Percentiles rank a stretch among this genome's conserved stretches.
Evolutionary conservation across 1,284 basidiomycete species (phyloP).

Genomic region (Puccinia triticina): DNA sequence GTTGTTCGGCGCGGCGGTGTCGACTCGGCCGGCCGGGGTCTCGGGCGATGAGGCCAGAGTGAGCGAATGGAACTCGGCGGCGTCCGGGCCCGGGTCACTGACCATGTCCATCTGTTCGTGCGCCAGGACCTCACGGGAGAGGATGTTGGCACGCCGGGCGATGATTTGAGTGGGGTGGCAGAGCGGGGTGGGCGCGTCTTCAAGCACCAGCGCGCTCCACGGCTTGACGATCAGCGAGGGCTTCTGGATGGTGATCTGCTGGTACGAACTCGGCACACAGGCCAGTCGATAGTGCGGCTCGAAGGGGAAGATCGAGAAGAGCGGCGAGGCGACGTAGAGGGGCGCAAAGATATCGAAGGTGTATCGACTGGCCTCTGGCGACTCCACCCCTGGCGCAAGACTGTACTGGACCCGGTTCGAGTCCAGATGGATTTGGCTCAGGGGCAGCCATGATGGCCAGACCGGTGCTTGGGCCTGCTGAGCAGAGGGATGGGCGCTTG

Average conservation of each 20-base stretch:
- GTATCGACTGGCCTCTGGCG: background rate
- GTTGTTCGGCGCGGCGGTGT: background rate
- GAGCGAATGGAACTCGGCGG: slow-evolving; percentile 9
- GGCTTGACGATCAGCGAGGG: slow-evolving; percentile 1
- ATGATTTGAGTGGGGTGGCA: background rate
- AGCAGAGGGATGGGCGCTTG: background rate
- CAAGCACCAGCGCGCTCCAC: background rate
- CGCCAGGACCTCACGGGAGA: background rate
- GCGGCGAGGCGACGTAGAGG: slow-evolving; percentile 13
- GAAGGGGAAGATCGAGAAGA: slow-evolving; percentile 24
- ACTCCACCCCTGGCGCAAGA: slow-evolving; percentile 9
- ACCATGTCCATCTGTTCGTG: background rate
- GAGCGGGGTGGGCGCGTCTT: background rate
- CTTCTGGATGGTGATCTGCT: slow-evolving; percentile 13
- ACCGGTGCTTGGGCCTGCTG: background rate
- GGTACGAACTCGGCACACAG: background rate
- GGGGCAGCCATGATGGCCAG: slow-evolving; percentile 17
- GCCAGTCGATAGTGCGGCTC: slow-evolving; percentile 14
- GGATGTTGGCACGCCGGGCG: background rate
- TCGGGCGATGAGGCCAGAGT: slow-evolving; percentile 21
- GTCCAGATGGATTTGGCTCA: slow-evolving; percentile 1
- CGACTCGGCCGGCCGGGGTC: background rate
- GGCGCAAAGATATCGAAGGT: slow-evolving; percentile 19
- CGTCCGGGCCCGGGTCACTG: background rate
- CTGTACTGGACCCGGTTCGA: slow-evolving; percentile 4